Evolutionary conservation across 192 early-diverging fungal species (phyloP).

Genomic region (Chytriomyces sp.): DNA sequence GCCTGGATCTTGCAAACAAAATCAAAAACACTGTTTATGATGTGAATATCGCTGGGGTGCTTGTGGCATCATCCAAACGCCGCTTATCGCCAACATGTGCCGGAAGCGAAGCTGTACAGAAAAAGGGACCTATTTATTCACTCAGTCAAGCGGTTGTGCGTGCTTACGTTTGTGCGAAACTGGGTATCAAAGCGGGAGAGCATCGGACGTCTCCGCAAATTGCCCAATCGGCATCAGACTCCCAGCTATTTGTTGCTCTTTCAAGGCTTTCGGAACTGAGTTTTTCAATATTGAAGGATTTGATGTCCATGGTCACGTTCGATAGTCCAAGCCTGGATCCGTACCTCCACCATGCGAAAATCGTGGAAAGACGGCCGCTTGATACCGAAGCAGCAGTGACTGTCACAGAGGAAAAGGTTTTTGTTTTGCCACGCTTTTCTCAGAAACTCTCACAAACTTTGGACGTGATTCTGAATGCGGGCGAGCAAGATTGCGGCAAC

Average conservation of each 20-base stretch:
- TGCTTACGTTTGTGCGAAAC: neutral
- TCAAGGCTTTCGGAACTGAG: neutral
- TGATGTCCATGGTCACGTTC: neutral
- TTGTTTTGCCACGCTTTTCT: neutral
- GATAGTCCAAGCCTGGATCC: neutral
- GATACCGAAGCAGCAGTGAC: neutral
- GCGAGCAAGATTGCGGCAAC: neutral
- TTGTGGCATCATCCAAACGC: neutral
- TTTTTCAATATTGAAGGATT: neutral
- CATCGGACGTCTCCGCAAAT: no score
- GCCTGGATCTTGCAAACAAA: neutral
- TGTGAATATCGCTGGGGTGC: slow-evolving; percentile 12
- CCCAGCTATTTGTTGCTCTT: neutral
- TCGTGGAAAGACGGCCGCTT: neutral
- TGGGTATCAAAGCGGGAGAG: no score
- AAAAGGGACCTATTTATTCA: neutral
- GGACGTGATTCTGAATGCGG: neutral
- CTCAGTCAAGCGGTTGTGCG: neutral
- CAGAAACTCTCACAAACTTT: neutral
- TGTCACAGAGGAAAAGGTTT: neutral
- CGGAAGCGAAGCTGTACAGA: neutral
- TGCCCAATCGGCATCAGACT: neutral
- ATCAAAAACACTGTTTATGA: slow-evolving; percentile 24
- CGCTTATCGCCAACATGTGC: neutral
- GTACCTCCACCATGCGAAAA: neutral